A percentile compares a stretch with the other conserved stretches of the same genome.
phyloP scores from a whole-genome alignment of 768 basidiomycete species.

The Lentinula guzmanii region DNA sequence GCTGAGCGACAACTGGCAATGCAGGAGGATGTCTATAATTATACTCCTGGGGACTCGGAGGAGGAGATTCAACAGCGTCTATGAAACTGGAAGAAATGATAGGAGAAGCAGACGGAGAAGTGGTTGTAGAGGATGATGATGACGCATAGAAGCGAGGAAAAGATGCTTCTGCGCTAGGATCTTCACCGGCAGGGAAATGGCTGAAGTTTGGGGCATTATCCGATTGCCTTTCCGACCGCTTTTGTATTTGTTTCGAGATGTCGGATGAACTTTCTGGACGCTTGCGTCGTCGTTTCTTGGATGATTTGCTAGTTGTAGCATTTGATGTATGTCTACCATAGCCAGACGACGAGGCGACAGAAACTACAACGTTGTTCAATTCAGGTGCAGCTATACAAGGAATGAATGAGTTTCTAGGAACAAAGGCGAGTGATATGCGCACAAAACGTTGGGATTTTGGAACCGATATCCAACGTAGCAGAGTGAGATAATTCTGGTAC shows the following conservation, averaged over 20 bases:
- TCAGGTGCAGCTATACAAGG: background rate
- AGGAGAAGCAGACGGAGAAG: background rate
- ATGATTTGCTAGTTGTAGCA: background rate
- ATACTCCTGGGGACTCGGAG: background rate
- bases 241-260: background rate
- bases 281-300: background rate
- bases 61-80: background rate
- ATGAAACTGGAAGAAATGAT: background rate
- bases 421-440: background rate
- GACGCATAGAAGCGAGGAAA: conserved; percentile 17
- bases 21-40: conserved; percentile 10
- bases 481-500: background rate
- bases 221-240: conserved; percentile 7
- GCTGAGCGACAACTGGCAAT: conserved; percentile 6
- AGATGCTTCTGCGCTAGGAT: conserved; percentile 3
- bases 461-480: background rate
- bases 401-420: background rate
- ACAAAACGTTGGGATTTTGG: background rate
- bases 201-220: conserved; percentile 21
- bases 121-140: background rate
- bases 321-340: background rate
- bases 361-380: background rate
- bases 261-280: conserved; percentile 5
- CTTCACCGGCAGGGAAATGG: conserved; percentile 25
- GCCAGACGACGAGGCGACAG: background rate